These are phyloP conservation scores for rapeseed (Brassica napus) DNA, from an alignment of 345 rosid genomes.

Conservation along the genomic window Da-Ae NC_063448.1:56181501-56182000, in stretches of 20 bases:
- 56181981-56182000: conserved; percentile 76
- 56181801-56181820: conserved; percentile 78
- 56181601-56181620: conserved; percentile 50
- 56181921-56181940: conserved; percentile 94
- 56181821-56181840: conserved; percentile 79
- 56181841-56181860: conserved; percentile 97
- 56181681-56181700: conserved; percentile 91
- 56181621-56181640: conserved; percentile 85
- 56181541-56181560: neutral
- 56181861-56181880: conserved; percentile 11
- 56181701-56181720: conserved; percentile 82
- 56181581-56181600: conserved; percentile 28
- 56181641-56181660: conserved; percentile 96
- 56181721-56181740: conserved; percentile 95
- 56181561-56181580: conserved; percentile 2
- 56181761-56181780: conserved; percentile 56
- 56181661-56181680: conserved; percentile 92
- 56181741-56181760: conserved; percentile 86
- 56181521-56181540: conserved; percentile 21
- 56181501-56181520: conserved; percentile 23
- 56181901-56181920: conserved; percentile 30
- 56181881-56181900: conserved; percentile 19
- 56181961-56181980: conserved; percentile 95
- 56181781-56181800: conserved; percentile 91
- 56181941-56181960: conserved; percentile 98